Percentiles rank a stretch among this genome's conserved stretches.
Conservation (phyloP, 371 early-diverging fungal genomes). For the Entomophthora muscae region DNA sequence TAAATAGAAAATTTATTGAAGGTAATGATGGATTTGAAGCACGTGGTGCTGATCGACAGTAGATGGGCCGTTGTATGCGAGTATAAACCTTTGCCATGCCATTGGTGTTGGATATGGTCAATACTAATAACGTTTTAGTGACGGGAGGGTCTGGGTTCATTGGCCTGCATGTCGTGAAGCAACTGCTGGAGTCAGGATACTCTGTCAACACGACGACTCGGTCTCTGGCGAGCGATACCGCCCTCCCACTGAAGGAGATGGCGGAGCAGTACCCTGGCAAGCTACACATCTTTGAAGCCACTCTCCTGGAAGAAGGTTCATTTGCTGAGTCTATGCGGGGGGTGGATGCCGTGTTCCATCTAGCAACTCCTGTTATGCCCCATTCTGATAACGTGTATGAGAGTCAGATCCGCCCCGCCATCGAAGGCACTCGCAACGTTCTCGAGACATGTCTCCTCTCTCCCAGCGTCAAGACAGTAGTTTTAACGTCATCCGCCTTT, state of each 20-base stretch:
- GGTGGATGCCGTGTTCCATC: neutral
- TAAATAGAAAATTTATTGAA: too few species aligned
- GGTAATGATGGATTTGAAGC: too few species aligned
- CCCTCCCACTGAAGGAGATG: neutral
- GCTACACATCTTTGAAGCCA: slow-evolving; percentile 1
- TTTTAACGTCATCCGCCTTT: neutral
- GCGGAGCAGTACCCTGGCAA: neutral
- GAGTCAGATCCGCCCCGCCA: neutral
- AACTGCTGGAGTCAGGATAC: neutral
- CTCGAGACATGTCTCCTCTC: neutral
- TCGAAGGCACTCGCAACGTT: neutral
- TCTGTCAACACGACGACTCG: neutral
- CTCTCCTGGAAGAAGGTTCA: neutral
- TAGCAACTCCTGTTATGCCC: slow-evolving; percentile 4
- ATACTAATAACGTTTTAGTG: slow-evolving; percentile 1
- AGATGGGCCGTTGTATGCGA: too few species aligned
- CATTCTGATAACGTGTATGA: neutral
- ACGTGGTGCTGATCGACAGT: too few species aligned
- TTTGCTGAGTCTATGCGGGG: neutral
- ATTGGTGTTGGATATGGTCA: too few species aligned
- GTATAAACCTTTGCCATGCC: too few species aligned
- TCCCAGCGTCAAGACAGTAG: neutral
- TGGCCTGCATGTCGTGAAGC: neutral
- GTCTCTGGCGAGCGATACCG: neutral
- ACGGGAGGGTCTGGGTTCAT: slow-evolving; percentile 4